Evolutionary conservation across 306 rosid species (phyloP), one percentile per base, ranked within the genome.

Genomic region (Gillenia trifoliata): DNA sequence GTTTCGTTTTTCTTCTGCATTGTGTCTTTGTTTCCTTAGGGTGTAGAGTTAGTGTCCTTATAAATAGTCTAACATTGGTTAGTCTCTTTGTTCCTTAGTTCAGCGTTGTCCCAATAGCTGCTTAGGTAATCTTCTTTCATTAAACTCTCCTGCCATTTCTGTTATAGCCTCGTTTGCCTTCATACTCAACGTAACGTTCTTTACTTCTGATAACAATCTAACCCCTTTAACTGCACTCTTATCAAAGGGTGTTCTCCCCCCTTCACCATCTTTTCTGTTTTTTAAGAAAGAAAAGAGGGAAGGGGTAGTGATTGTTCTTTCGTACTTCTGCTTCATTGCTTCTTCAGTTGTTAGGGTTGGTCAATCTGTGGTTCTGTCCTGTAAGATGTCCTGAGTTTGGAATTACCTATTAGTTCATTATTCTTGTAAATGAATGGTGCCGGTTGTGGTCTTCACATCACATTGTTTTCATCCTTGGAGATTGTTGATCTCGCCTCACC

Each of bases 271-370:
- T 88, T 86, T 88, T 87, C 96, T 82, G 89, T 49, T 80, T 88
- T 89, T 91, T 86, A 54, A 59, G 82, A 80, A 75, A 83, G 89
- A 87, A 91, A 87, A 88, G 85, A 78, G 77, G 90, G 85, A 82
- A 85, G 84, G 83, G 68, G 75, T 70, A 64, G 56, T 12, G 74
- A 69, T 68, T 23, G 57, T 84, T 72, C 34, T 55, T 75, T 62
- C 81, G 73, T 75, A 77, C 26, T 56, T 81, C 76, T 80, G 70
- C 66, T 49, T 71, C 79, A 60, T 74, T 82, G 75, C 63, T 29
- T 71, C 81, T 71, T 79, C 73, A 52, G 52, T 55, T 68, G 28
- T 34, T 90, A 74, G 78, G 64, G 66, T 62, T 62, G 68, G 75
- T 74, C 45, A 74, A 56, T 74, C 80, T 25, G 74, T 78, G 66